A percentile compares a stretch with the other conserved stretches of the same genome.
phyloP scores from a whole-genome alignment of 345 rosid species.

The Gossypium arboreum region DNA sequence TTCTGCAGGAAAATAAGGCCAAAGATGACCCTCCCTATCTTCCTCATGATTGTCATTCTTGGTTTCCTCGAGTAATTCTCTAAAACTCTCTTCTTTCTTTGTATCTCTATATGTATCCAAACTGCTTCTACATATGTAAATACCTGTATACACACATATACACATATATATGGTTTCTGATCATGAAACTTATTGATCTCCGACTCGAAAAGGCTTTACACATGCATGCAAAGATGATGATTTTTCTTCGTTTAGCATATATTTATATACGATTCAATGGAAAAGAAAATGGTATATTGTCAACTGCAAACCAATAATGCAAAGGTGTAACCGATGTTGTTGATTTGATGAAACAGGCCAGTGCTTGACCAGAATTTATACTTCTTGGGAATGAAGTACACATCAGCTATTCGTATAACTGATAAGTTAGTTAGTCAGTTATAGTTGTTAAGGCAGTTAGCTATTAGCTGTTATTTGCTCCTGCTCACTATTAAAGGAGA shows the following conservation, averaged over 20 bases:
- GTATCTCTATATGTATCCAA: background rate
- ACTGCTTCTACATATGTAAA: background rate
- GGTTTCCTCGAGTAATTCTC: constrained; percentile 77
- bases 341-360: background rate
- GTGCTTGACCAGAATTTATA: background rate
- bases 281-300: too few relatives aligned
- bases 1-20: constrained; percentile 78
- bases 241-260: too few relatives aligned
- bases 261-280: too few relatives aligned
- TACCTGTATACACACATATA: background rate
- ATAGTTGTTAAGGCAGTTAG: too few relatives aligned
- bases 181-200: too few relatives aligned
- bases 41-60: constrained; percentile 62
- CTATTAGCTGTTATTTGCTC: too few relatives aligned
- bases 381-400: background rate
- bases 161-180: background rate
- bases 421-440: too few relatives aligned
- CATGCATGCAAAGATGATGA: too few relatives aligned
- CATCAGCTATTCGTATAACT: background rate
- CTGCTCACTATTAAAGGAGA: too few relatives aligned
- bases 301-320: background rate
- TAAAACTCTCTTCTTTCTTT: background rate
- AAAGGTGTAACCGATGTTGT: background rate
- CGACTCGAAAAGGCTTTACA: too few relatives aligned
- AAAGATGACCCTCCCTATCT: constrained; percentile 70